These are phyloP conservation scores for Cardamine occulta DNA, from an alignment of 345 rosid genomes.

Conservation along the genomic window DNA sequence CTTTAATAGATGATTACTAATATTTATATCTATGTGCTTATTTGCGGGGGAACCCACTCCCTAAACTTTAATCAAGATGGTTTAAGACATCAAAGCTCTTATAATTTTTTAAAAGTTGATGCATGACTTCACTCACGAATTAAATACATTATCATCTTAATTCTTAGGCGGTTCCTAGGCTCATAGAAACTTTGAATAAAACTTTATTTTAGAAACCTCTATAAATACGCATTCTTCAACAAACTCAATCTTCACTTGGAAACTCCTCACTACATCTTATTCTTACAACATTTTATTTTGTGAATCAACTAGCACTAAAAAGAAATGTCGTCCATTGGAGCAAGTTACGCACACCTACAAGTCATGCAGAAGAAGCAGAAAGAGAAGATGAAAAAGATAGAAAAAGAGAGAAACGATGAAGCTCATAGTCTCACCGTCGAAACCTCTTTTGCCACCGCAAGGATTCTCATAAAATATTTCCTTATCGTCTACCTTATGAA, in stretches of 20 bases:
- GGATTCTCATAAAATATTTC: slow-evolving; percentile 22
- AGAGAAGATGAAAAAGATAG: slow-evolving; percentile 30
- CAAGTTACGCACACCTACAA: slow-evolving; percentile 40
- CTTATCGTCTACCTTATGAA: slow-evolving; percentile 24
- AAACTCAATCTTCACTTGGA: slow-evolving; percentile 29
- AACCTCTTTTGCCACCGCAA: slow-evolving; percentile 23
- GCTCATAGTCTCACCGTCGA: not conserved
- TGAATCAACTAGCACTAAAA: not conserved
- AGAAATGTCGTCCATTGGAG: slow-evolving; percentile 43
- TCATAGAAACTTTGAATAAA: slow-evolving; percentile 1
- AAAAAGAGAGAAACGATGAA: slow-evolving; percentile 20
- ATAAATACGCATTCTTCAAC: slow-evolving; percentile 27
- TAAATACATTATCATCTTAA: slow-evolving; percentile 18
- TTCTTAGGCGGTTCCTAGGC: not conserved
- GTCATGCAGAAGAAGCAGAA: slow-evolving; percentile 37
- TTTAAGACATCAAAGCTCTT: slow-evolving; percentile 1
- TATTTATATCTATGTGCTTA: not conserved
- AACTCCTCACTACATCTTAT: slow-evolving; percentile 2
- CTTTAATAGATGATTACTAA: not conserved
- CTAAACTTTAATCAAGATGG: slow-evolving; percentile 22
- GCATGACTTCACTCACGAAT: slow-evolving; percentile 28
- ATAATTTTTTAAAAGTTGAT: not conserved
- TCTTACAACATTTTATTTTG: slow-evolving; percentile 10
- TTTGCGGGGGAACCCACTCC: slow-evolving; percentile 16
- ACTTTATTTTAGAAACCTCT: slow-evolving; percentile 10